Conservation (phyloP, 352 stramenopile species). For the Blastocystis sp. region DNA sequence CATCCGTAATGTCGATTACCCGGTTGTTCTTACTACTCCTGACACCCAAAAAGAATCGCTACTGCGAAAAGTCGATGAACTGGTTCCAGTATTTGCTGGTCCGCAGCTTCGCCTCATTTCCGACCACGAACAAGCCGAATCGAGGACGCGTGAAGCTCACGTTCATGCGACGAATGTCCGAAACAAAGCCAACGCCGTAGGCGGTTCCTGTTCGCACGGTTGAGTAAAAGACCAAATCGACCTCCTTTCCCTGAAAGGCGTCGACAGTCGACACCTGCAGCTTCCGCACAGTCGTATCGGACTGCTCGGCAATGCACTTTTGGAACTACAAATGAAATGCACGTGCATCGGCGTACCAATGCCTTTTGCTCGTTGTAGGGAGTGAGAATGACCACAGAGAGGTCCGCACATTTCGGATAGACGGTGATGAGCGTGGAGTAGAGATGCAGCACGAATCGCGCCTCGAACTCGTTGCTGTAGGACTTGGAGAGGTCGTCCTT, state of each 20-base stretch:
- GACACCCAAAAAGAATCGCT: neutral
- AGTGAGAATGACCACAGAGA: conserved; percentile 91
- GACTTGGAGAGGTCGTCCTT: conserved; percentile 74
- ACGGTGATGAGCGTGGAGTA: conserved; percentile 69
- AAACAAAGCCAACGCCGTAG: conserved; percentile 83
- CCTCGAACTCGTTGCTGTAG: conserved; percentile 71
- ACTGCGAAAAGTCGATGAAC: conserved; percentile 57
- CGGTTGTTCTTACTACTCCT: conserved; percentile 34
- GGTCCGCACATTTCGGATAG: conserved; percentile 66
- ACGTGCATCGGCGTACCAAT: conserved; percentile 34
- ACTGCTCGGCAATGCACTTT: conserved; percentile 17
- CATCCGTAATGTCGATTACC: conserved; percentile 8
- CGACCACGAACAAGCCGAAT: conserved; percentile 83
- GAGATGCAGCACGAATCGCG: conserved; percentile 70
- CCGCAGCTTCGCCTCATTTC: conserved; percentile 69
- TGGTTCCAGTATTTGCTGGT: conserved; percentile 67
- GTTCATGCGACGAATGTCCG: conserved; percentile 83
- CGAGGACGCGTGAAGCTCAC: conserved; percentile 83
- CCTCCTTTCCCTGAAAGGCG: conserved; percentile 95
- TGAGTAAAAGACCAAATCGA: conserved; percentile 97
- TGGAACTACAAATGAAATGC: conserved; percentile 14
- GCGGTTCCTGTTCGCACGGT: conserved; percentile 82
- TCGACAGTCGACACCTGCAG: conserved; percentile 87
- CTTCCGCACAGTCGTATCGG: conserved; percentile 4
- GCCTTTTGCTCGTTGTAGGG: conserved; percentile 93